Evolutionary conservation across 352 stramenopile species (phyloP), one percentile per base, ranked within the genome.

Genomic region (Phytophthora cryptogea): DNA sequence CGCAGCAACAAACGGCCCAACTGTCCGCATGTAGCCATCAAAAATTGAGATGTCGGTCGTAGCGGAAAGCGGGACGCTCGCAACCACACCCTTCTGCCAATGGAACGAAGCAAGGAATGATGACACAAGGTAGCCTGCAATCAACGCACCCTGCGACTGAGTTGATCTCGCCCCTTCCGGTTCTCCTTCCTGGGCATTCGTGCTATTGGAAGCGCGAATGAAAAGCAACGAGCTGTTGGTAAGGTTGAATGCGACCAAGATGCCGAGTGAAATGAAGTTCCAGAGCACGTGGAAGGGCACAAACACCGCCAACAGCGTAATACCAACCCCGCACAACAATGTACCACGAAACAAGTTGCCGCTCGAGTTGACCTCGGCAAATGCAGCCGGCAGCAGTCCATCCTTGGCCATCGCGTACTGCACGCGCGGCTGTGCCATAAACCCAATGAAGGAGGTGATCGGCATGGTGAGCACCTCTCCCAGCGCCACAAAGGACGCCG

Each of bases 391-490:
- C 30, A 98, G 57, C 4, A 99, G 69, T 1, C 96, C 96, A 66
- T 99, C 97, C 28, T 89, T 87, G 1, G 93, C 88, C 86, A 98
- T 95, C 1, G 94, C 92, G 63, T 92, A 98, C 59, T 87, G 74
- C 40, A 94, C 80, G 5, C 92, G 78, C 4, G 94, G 95, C 63
- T 99, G 96, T 4, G 96, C 93, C 27, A 98, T 69, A 36, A 98
- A 96, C 10, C 89, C 94, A 31, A 99, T 96, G 33, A 99, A 88
- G 6, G 97, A 88, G n/a, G 97, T 97, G 35, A 99, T 88, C 0
- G 96, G 96, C 71, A 99, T 95, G 13, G 93, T 98, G 27, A 98
- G 60, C 3, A 99, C 79, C 66, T 99, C 96, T 20, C 96, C 96
- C 3, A 83, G 84, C 2, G 89, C 85, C 3, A 96, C 87, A 42